These are phyloP conservation scores for Chytriomyces hyalinus DNA, from an alignment of 192 early-diverging fungal species.

Conservation along the genomic window DNA sequence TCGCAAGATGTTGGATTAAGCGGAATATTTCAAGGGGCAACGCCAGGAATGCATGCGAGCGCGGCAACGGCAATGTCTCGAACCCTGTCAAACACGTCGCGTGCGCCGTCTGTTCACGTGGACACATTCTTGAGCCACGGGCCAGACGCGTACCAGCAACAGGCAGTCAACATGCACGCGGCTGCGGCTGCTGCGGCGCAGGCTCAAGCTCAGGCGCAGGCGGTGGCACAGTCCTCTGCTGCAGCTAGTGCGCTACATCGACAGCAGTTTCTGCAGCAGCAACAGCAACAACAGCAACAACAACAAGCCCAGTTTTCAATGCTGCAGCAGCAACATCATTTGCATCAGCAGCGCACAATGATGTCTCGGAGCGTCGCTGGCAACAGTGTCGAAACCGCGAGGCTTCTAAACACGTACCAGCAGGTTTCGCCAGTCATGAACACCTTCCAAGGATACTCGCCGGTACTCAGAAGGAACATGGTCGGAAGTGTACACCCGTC, in stretches of 20 bases:
- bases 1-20: too few relatives aligned
- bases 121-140: constrained; percentile 1
- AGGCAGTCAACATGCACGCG: background rate
- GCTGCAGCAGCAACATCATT: too few relatives aligned
- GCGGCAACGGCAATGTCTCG: background rate
- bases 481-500: too few relatives aligned
- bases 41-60: background rate
- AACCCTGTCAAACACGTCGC: constrained; percentile 16
- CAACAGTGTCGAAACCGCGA: too few relatives aligned
- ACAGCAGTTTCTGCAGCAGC: background rate
- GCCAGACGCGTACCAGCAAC: background rate
- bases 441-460: too few relatives aligned
- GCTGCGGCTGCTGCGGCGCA: background rate
- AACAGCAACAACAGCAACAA: background rate
- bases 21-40: background rate
- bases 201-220: background rate
- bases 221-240: background rate
- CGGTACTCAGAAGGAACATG: too few relatives aligned
- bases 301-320: background rate
- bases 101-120: constrained; percentile 18
- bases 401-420: too few relatives aligned
- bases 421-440: too few relatives aligned
- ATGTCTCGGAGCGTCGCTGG: too few relatives aligned
- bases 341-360: too few relatives aligned
- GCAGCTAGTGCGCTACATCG: background rate